These are phyloP conservation scores for Endocalyx cinctus DNA, from an alignment of 2,329 filamentous ascomycete genomes.

Conservation along the genomic window DNA sequence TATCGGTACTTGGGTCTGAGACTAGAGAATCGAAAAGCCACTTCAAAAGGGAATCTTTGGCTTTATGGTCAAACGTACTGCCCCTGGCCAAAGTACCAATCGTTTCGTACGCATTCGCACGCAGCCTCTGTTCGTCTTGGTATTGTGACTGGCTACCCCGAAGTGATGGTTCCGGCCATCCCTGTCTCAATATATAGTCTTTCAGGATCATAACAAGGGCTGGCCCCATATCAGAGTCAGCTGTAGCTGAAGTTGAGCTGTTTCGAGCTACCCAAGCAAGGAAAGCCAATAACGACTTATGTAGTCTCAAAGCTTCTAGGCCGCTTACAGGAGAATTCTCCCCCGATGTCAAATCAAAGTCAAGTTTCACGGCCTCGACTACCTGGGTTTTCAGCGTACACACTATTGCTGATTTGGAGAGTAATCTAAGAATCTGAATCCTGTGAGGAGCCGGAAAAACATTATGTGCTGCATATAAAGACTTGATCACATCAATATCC, in stretches of 20 bases:
- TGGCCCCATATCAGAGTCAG: constrained; percentile 61
- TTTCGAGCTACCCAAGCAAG: constrained; percentile 82
- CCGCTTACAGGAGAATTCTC: constrained; percentile 43
- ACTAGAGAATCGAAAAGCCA: constrained; percentile 84
- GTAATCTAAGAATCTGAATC: constrained; percentile 68
- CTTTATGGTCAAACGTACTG: constrained; percentile 50
- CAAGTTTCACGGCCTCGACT: constrained; percentile 64
- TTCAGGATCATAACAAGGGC: constrained; percentile 65
- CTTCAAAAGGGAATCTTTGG: constrained; percentile 51
- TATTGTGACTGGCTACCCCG: constrained; percentile 43
- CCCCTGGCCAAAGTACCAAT: constrained; percentile 75
- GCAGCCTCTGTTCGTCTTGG: constrained; percentile 59
- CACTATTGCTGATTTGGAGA: constrained; percentile 72
- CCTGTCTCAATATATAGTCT: constrained; percentile 72
- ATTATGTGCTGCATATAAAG: constrained; percentile 70
- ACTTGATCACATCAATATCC: constrained; percentile 54
- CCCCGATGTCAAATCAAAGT: constrained; percentile 41
- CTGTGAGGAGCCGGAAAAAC: constrained; percentile 68
- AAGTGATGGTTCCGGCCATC: constrained; percentile 64
- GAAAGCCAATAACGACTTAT: constrained; percentile 79
- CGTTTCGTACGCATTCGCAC: constrained; percentile 82
- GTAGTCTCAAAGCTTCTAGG: constrained; percentile 73
- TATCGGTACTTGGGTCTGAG: constrained; percentile 70
- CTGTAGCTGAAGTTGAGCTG: constrained; percentile 48
- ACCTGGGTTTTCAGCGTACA: constrained; percentile 67